Conservation (phyloP, 2,329 filamentous ascomycete species). For the Xylariomycetidae sp. region DNA sequence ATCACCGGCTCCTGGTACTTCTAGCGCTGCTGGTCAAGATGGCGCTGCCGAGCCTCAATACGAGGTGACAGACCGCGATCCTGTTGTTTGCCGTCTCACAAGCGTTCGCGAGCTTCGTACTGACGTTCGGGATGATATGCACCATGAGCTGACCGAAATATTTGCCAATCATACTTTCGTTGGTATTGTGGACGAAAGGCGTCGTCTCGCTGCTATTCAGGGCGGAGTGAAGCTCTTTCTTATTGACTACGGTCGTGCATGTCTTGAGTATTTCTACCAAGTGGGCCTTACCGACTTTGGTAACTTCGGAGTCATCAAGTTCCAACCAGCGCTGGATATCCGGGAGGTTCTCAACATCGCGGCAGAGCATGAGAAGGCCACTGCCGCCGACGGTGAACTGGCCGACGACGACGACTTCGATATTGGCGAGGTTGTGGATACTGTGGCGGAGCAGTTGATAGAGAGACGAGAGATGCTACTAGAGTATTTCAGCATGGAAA, state of each 20-base stretch:
- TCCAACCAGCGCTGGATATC: conserved; percentile 71
- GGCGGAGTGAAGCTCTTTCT: conserved; percentile 88
- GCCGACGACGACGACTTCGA: conserved; percentile 55
- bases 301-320: conserved; percentile 82
- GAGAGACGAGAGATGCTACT: conserved; percentile 77
- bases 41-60: conserved; percentile 47
- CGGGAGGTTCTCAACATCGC: conserved; percentile 67
- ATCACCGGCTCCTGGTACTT: conserved; percentile 26
- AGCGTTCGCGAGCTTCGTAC: conserved; percentile 82
- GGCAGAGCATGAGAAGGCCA: conserved; percentile 64
- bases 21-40: conserved; percentile 17
- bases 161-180: conserved; percentile 89
- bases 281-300: conserved; percentile 91
- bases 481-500: conserved; percentile 88
- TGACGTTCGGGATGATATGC: conserved; percentile 74
- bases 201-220: conserved; percentile 88
- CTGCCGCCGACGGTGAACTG: conserved; percentile 20
- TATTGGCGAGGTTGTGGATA: conserved; percentile 59
- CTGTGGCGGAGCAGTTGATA: conserved; percentile 65
- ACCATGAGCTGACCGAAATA: conserved; percentile 80
- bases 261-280: conserved; percentile 93
- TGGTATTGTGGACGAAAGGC: conserved; percentile 81
- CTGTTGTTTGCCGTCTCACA: conserved; percentile 67
- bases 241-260: conserved; percentile 84
- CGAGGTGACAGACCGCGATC: conserved; percentile 64